phyloP scores from a whole-genome alignment of 192 early-diverging fungal genomes.

The Coemansia sp. region DNA sequence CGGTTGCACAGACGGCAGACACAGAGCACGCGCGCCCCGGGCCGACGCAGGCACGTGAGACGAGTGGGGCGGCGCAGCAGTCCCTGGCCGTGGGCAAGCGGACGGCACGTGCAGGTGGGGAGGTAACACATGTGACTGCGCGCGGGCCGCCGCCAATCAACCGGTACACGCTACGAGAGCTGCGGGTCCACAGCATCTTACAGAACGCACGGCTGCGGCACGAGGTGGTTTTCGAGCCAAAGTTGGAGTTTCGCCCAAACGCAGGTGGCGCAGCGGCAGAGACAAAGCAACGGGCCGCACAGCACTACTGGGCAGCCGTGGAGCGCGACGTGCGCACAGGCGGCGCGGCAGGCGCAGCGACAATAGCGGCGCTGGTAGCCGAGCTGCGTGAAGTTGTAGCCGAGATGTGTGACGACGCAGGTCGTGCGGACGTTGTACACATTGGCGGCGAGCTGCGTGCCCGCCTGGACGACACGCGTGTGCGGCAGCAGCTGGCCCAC shows the following conservation, averaged over 20 bases:
- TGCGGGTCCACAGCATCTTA: conserved; percentile 79
- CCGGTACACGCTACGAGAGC: conserved; percentile 82
- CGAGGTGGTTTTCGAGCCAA: conserved; percentile 85
- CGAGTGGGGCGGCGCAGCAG: conserved; percentile 1
- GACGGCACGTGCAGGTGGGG: no score
- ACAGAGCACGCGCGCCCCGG: not conserved
- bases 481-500: conserved; percentile 67
- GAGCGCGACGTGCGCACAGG: conserved; percentile 54
- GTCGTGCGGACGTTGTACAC: conserved; percentile 35
- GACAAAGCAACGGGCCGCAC: conserved; percentile 60
- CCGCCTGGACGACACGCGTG: conserved; percentile 58
- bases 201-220: conserved; percentile 83
- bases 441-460: conserved; percentile 46
- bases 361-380: conserved; percentile 64
- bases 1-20: conserved; percentile 2
- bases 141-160: conserved; percentile 69
- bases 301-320: conserved; percentile 72
- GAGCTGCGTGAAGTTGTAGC: conserved; percentile 77
- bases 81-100: not conserved
- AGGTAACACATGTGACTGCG: conserved; percentile 6
- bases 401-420: conserved; percentile 49
- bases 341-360: conserved; percentile 6
- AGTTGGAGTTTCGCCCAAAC: conserved; percentile 87
- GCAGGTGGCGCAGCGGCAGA: conserved; percentile 69
- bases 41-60: conserved; percentile 2